Base-by-base conservation (phyloP, 768 basidiomycete genomes). In the Kwoniella newhampshirensis region DNA sequence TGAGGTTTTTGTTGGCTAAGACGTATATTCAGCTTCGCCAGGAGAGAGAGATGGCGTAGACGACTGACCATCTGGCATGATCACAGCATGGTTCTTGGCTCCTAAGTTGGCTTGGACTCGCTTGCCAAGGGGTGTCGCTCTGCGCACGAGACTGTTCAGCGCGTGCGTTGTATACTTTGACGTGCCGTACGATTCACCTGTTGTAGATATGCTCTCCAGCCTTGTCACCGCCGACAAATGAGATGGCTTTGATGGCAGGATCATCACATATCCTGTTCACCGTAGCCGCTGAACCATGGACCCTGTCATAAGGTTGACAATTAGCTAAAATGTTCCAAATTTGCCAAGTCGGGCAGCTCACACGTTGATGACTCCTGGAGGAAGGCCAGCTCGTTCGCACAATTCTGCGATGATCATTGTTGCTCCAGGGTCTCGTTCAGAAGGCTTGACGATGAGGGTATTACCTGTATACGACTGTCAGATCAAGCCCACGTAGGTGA, bases 321-420 rank as follows among this genome's bases (percentile, higher is more conserved):
- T 50, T 12, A 23, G 26, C 23, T 17, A 7, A 4, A 56, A 26
- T 32, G 7, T 32, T 13, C 7, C 32, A 32, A 32, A 32, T 32
- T 13, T 32, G 51, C 32, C 11, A 17, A 4, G 23, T 26, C 12
- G 46, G 9, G 21, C 43, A 20, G 57, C 71, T 45, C 32, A 73
- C 68, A 73, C 71, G 68, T 91, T 93, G 54, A 99, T 79, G 27
- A 97, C 91, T 60, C 93, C 92, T 23, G 84, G 73, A 13, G 75
- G 75, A 25, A 77, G 58, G 60, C 67, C 89, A 54, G 94, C 91
- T 51, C 84, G 85, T 76, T 89, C 85, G 71, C 89, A 91, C 3
- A 97, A 82, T 77, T 99, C 94, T 28, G 92, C 91, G 59, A 99
- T 91, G 53, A 99, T 94, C 87, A 96, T 92, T 5, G 91, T 87